phyloP scores from a whole-genome alignment of 148 eudicot species.

The Drosera capensis region DNA sequence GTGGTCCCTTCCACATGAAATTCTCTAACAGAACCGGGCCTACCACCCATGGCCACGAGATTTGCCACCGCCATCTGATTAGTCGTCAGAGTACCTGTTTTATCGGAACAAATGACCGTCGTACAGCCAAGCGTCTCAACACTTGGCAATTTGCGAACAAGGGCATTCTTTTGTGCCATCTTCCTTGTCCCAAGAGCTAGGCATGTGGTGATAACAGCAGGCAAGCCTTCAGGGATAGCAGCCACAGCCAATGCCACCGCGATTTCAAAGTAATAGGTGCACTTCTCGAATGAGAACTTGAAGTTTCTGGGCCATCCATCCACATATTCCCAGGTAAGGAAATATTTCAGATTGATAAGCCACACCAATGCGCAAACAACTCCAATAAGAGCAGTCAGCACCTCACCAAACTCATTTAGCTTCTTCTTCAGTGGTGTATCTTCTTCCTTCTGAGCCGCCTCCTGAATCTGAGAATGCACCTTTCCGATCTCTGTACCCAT shows the following conservation, averaged over 20 bases:
- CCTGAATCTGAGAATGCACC: constrained; percentile 63
- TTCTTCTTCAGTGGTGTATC: constrained; percentile 72
- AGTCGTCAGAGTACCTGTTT: constrained; percentile 72
- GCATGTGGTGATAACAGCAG: constrained; percentile 73
- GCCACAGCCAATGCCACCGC: constrained; percentile 80
- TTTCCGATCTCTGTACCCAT: constrained; percentile 67
- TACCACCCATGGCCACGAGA: constrained; percentile 49
- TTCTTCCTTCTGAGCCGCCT: constrained; percentile 48
- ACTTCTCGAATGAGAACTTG: constrained; percentile 65
- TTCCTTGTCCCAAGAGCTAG: constrained; percentile 66
- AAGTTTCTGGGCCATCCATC: constrained; percentile 63
- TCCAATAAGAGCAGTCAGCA: constrained; percentile 48
- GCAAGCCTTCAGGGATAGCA: constrained; percentile 72
- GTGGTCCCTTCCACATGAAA: constrained; percentile 66
- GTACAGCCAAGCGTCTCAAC: constrained; percentile 78
- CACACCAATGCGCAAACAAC: constrained; percentile 48
- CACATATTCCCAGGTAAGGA: constrained; percentile 57
- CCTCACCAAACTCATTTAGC: constrained; percentile 66
- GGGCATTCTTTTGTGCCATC: constrained; percentile 80
- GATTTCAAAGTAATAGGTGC: constrained; percentile 68
- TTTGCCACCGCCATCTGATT: constrained; percentile 72
- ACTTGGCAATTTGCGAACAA: constrained; percentile 64
- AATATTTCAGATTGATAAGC: constrained; percentile 64
- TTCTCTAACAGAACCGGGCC: constrained; percentile 12
- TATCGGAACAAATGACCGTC: constrained; percentile 69